Evolutionary conservation across 2,329 filamentous ascomycete genomes (phyloP).

Genomic region (Aspergillus sp.): DNA sequence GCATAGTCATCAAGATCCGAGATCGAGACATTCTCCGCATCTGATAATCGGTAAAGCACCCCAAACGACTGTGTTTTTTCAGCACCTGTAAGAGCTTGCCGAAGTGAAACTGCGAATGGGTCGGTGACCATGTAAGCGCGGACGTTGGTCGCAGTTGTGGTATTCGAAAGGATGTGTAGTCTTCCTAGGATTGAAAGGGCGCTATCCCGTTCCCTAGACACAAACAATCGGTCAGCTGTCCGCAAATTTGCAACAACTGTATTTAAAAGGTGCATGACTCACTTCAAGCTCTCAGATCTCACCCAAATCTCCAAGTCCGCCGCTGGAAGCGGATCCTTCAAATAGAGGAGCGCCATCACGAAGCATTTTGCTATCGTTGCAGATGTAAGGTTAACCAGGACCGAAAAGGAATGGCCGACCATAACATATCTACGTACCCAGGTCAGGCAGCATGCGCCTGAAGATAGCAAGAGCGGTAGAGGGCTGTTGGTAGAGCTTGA

Average conservation of each 20-base stretch:
- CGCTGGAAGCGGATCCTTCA: conserved; percentile 76
- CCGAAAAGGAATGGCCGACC: conserved; percentile 1
- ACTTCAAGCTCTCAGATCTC: conserved; percentile 63
- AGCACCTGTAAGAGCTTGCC: conserved; percentile 82
- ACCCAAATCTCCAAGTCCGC: conserved; percentile 85
- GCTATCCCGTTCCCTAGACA: conserved; percentile 71
- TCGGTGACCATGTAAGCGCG: conserved; percentile 74
- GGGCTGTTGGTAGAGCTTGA: conserved; percentile 90
- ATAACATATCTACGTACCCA: conserved; percentile 58
- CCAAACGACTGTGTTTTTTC: conserved; percentile 87
- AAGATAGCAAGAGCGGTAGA: conserved; percentile 95
- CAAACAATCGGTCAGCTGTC: not conserved
- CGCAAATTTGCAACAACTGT: not conserved
- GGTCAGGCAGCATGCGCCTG: conserved; percentile 89
- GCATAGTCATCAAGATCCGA: conserved; percentile 81
- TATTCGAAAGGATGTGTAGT: conserved; percentile 80
- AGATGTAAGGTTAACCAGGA: conserved; percentile 7
- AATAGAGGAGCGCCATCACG: conserved; percentile 93
- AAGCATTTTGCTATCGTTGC: conserved; percentile 74
- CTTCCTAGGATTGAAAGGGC: conserved; percentile 77
- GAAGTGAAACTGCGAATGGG: conserved; percentile 80
- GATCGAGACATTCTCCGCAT: conserved; percentile 64
- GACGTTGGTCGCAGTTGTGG: conserved; percentile 58
- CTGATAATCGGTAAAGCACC: conserved; percentile 69
- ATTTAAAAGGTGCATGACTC: conserved; percentile 18